Evolutionary conservation across 2,329 filamentous ascomycete species (phyloP).

Genomic region (Cladosporium sp.): DNA sequence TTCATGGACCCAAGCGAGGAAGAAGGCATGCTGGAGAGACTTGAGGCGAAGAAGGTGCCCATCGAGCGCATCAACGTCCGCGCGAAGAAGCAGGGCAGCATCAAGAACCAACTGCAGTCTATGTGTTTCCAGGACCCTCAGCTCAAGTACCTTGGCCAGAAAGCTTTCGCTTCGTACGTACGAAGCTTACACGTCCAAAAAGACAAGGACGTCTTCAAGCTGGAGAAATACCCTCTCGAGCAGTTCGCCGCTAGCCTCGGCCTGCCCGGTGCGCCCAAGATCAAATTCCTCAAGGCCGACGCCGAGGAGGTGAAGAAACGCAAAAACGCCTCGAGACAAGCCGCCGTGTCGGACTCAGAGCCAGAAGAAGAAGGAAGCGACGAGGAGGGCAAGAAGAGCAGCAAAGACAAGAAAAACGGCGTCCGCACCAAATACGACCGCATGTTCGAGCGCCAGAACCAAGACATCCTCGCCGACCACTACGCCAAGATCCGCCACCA

Average conservation of each 20-base stretch:
- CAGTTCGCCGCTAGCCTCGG: constrained; percentile 81
- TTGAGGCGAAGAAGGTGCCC: constrained; percentile 86
- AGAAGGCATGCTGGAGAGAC: constrained; percentile 77
- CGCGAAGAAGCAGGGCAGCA: constrained; percentile 82
- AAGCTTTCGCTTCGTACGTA: constrained; percentile 88
- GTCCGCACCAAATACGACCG: constrained; percentile 94
- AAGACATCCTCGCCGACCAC: constrained; percentile 91
- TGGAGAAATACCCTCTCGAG: constrained; percentile 79
- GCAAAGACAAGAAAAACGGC: constrained; percentile 62
- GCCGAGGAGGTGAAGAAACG: constrained; percentile 79
- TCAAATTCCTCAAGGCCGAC: constrained; percentile 89
- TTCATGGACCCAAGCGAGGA: constrained; percentile 94
- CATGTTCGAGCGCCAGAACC: constrained; percentile 97
- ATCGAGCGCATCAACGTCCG: constrained; percentile 83
- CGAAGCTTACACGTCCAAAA: constrained; percentile 82
- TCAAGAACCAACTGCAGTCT: constrained; percentile 81
- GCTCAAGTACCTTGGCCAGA: constrained; percentile 91
- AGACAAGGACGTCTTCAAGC: constrained; percentile 86
- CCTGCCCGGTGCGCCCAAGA: constrained; percentile 83
- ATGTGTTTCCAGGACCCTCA: constrained; percentile 96
- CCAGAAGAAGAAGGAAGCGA: constrained; percentile 54
- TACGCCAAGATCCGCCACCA: constrained; percentile 80
- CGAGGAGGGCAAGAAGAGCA: constrained; percentile 44
- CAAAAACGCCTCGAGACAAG: constrained; percentile 75
- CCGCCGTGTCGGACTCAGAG: constrained; percentile 60